A percentile compares a stretch with the other conserved stretches of the same genome.
Evolutionary conservation across 768 basidiomycete species (phyloP).

Genomic region (Pholiota microspora): DNA sequence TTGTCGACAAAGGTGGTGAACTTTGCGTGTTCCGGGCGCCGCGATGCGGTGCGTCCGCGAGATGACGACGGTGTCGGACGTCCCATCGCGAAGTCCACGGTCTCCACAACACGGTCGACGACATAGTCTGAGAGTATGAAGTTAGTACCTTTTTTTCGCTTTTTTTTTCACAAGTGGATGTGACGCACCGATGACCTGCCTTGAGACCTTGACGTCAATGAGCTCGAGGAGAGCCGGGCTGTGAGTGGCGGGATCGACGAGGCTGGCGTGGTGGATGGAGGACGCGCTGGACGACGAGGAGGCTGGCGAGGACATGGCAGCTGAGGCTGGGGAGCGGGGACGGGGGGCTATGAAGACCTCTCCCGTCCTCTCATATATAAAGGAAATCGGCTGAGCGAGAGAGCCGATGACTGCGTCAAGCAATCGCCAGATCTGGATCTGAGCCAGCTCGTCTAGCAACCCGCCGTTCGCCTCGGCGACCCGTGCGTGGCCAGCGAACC

Average conservation of each 20-base stretch:
- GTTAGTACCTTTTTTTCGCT: slow-evolving; percentile 6
- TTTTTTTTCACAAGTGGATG: not conserved
- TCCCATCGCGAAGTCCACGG: slow-evolving; percentile 77
- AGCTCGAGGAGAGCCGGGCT: slow-evolving; percentile 68
- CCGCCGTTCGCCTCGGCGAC: slow-evolving; percentile 20
- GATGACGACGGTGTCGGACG: slow-evolving; percentile 52
- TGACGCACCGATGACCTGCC: slow-evolving; percentile 63
- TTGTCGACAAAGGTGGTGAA: slow-evolving; percentile 67
- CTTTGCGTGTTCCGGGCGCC: slow-evolving; percentile 49
- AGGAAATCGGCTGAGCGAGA: slow-evolving; percentile 24
- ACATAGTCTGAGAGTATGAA: slow-evolving; percentile 64
- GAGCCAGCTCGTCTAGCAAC: slow-evolving; percentile 18
- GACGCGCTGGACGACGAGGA: slow-evolving; percentile 27
- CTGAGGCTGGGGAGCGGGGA: slow-evolving; percentile 19
- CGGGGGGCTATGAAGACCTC: slow-evolving; percentile 13
- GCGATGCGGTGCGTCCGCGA: slow-evolving; percentile 45
- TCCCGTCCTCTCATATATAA: slow-evolving; percentile 25
- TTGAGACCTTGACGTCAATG: slow-evolving; percentile 60
- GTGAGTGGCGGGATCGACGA: slow-evolving; percentile 64
- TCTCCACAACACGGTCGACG: slow-evolving; percentile 65
- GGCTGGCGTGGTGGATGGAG: slow-evolving; percentile 42
- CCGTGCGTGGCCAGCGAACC: too few species aligned
- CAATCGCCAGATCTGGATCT: slow-evolving; percentile 19
- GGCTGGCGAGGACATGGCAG: slow-evolving; percentile 14
- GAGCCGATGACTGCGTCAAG: slow-evolving; percentile 20